Conservation (phyloP, 805 yeast genomes). For the Saccharomyces mikatae region DNA sequence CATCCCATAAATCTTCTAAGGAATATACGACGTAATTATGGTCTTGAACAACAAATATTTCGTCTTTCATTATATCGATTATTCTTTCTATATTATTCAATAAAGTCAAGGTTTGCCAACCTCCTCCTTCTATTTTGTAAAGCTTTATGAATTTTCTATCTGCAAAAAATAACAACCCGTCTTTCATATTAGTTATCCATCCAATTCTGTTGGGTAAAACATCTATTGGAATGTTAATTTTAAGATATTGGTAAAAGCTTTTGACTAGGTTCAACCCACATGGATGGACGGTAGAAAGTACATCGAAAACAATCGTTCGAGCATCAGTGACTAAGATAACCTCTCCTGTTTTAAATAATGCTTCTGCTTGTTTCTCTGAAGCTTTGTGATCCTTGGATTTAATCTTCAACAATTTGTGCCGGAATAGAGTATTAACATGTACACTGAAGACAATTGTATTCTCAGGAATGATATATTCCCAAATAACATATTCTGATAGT, state of each 20-base stretch:
- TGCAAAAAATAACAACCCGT: slow-evolving; percentile 19
- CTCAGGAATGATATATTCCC: slow-evolving; percentile 23
- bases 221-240: slow-evolving; percentile 8
- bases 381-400: slow-evolving; percentile 11
- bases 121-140: slow-evolving; percentile 7
- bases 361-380: slow-evolving; percentile 9
- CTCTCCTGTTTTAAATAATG: slow-evolving; percentile 26
- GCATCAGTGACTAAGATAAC: slow-evolving; percentile 15
- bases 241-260: slow-evolving; percentile 17
- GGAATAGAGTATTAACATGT: slow-evolving; percentile 20
- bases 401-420: slow-evolving; percentile 15
- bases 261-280: slow-evolving; percentile 20
- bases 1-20: slow-evolving; percentile 22
- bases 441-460: slow-evolving; percentile 7
- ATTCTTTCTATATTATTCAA: slow-evolving; percentile 23
- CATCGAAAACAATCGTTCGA: slow-evolving; percentile 20
- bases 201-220: slow-evolving; percentile 10
- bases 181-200: slow-evolving; percentile 21
- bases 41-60: slow-evolving; percentile 16
- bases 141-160: slow-evolving; percentile 15
- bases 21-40: slow-evolving; percentile 11
- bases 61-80: slow-evolving; percentile 20
- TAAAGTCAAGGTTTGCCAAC: slow-evolving; percentile 14
- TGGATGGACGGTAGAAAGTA: slow-evolving; percentile 18
- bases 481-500: slow-evolving; percentile 15